Conservation (phyloP, 768 basidiomycete species). For the Terana coerulea region DNA sequence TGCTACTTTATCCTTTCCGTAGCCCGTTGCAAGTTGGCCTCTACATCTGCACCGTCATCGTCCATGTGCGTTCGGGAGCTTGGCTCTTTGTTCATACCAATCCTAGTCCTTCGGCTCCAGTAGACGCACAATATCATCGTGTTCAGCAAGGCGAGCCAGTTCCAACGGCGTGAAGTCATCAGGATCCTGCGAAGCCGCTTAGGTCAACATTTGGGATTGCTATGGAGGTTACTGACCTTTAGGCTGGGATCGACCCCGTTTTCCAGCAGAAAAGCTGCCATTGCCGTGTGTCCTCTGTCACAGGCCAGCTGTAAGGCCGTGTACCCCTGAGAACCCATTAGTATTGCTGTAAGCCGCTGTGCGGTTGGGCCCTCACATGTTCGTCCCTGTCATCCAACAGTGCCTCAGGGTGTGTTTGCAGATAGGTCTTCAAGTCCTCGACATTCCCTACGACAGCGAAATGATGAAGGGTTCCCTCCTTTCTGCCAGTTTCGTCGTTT, state of each 20-base stretch:
- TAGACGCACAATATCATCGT: constrained; percentile 47
- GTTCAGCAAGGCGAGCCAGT: constrained; percentile 55
- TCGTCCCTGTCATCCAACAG: constrained; percentile 65
- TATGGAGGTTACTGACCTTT: constrained; percentile 43
- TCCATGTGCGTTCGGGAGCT: too few relatives aligned
- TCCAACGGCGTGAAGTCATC: constrained; percentile 61
- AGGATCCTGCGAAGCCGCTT: constrained; percentile 46
- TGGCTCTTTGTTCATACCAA: too few relatives aligned
- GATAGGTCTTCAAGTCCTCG: constrained; percentile 38
- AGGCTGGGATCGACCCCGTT: constrained; percentile 61
- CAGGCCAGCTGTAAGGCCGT: constrained; percentile 84
- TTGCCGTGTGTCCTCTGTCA: constrained; percentile 66
- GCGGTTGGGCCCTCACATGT: constrained; percentile 51
- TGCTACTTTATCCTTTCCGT: too few relatives aligned
- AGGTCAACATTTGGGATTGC: constrained; percentile 1
- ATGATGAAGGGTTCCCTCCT: constrained; percentile 49
- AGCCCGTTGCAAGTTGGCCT: too few relatives aligned
- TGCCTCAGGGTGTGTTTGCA: constrained; percentile 37
- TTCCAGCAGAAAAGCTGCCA: constrained; percentile 55
- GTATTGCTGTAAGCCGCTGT: neutral
- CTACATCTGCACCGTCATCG: too few relatives aligned
- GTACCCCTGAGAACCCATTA: constrained; percentile 59
- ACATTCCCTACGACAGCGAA: constrained; percentile 58
- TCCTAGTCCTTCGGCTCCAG: constrained; percentile 21
- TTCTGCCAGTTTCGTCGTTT: constrained; percentile 28